Conservation (phyloP, 331 rosid species). For the Quercus tomentella region DNA sequence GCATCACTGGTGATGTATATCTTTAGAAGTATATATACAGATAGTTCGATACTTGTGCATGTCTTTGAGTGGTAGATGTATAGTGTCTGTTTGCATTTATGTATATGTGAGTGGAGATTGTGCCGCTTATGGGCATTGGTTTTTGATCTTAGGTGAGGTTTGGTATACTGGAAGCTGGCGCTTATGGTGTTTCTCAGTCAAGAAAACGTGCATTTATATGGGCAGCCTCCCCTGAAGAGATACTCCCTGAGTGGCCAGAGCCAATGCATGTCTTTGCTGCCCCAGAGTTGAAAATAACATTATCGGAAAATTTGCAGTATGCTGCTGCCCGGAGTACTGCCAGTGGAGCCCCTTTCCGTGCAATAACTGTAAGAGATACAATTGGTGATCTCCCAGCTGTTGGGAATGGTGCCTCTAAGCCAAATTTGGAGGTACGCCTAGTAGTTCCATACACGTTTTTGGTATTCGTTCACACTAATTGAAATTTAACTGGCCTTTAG, state of each 20-base stretch:
- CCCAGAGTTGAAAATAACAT: conserved; percentile 68
- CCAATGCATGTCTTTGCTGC: conserved; percentile 92
- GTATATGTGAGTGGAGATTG: neutral
- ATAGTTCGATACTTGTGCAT: neutral
- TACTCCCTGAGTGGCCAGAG: conserved; percentile 98
- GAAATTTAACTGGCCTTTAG: neutral
- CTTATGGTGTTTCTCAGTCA: conserved; percentile 95
- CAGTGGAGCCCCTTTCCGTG: conserved; percentile 86
- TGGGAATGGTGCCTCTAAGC: conserved; percentile 78
- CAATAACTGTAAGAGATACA: conserved; percentile 91
- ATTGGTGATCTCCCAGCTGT: conserved; percentile 97
- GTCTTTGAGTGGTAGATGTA: neutral
- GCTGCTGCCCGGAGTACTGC: conserved; percentile 90
- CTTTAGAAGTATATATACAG: neutral
- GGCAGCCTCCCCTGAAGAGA: conserved; percentile 93
- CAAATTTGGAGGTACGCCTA: conserved; percentile 59
- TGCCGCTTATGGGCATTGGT: conserved; percentile 7
- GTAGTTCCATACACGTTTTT: neutral
- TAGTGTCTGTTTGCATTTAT: neutral
- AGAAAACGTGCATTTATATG: conserved; percentile 95
- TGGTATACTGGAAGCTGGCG: conserved; percentile 96
- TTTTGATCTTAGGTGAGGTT: conserved; percentile 67
- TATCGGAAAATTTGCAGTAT: conserved; percentile 58
- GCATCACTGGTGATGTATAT: neutral
- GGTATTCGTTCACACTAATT: neutral